Conservation (phyloP, 495 filamentous ascomycete species). For the Pseudotulostoma volvatum region DNA sequence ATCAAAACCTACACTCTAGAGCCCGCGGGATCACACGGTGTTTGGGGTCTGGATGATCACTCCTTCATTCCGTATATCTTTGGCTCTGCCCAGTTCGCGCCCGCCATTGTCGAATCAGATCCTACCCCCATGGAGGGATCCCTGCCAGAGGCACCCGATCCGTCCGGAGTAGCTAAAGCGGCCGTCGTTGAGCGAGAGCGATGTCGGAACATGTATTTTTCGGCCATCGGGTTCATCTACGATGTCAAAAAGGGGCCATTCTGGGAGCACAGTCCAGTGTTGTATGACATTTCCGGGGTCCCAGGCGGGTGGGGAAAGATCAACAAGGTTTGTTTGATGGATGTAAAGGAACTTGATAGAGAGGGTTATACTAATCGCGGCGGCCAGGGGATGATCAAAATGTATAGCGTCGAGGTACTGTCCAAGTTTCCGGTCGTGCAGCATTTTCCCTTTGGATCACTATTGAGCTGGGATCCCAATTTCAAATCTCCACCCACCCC, state of each 20-base stretch:
- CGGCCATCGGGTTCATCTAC: constrained; percentile 96
- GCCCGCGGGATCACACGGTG: constrained; percentile 84
- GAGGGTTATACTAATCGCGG: background rate
- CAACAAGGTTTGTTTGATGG: constrained; percentile 52
- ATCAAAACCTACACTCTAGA: constrained; percentile 90
- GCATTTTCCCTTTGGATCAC: constrained; percentile 56
- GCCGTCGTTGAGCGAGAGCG: constrained; percentile 51
- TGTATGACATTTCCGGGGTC: constrained; percentile 89
- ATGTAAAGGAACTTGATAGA: constrained; percentile 5
- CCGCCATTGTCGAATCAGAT: constrained; percentile 48
- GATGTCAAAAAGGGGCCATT: constrained; percentile 96
- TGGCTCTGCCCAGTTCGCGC: constrained; percentile 71
- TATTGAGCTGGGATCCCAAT: constrained; percentile 71
- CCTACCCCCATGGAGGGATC: constrained; percentile 62
- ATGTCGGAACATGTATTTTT: constrained; percentile 78
- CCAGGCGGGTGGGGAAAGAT: constrained; percentile 92
- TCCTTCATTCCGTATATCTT: constrained; percentile 95
- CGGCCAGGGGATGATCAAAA: constrained; percentile 52
- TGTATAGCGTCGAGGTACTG: constrained; percentile 55
- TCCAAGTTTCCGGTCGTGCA: constrained; percentile 58
- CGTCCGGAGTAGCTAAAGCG: constrained; percentile 48
- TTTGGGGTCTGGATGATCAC: constrained; percentile 97
- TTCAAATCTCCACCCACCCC: constrained; percentile 36
- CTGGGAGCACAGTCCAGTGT: constrained; percentile 93
- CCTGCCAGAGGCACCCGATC: constrained; percentile 48